Base-by-base conservation (phyloP, 108 stramenopile species). In the Skeletonema grethae region DNA sequence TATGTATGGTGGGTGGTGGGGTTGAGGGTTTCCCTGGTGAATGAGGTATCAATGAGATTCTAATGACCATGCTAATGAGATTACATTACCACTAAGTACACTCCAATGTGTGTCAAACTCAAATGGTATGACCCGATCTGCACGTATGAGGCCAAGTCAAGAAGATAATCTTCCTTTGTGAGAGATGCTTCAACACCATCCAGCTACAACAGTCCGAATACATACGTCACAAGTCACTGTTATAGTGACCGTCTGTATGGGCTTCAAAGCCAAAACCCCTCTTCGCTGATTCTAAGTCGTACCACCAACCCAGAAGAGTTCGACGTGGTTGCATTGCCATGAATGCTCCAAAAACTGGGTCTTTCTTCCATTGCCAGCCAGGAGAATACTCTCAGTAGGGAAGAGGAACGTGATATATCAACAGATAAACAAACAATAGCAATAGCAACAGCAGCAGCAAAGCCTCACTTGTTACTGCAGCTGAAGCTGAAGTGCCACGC, bases 341-440 rank as follows among this genome's bases (percentile, higher is more conserved):
- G 75, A 7, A 87, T 86, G 29, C 64, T 65, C 96, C 96, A 97
- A 75, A 85, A 97, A 7, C 89, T 89, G 2, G 93, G 80, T 11
- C 85, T 82, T 69, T 97, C 94, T 71, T 97, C 94, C 32, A 97
- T 64, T 7, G 90, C 84, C 70, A 97, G 90, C 84, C 70, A 97
- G 95, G 7, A 95, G 67, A 11, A 95, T 93, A 2, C 96, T 94
- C 31, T 92, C 93, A 67, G 95, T 89, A n/a, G 96, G 96, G 36
- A 93, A 90, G 1, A 83, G 82, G 72, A 95, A 95, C 10, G 96
- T 94, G 41, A 10, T 43, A 11, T 43, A 4, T 34, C 32, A 34
- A 0, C 1, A 34, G 41, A 10, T n/a, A n/a, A n/a, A 15, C 41
- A 3, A 43, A 15, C 25, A 28, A 28, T 28, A 28, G 0, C 25